Evolutionary conservation across 495 filamentous ascomycete species (phyloP), one percentile per base, ranked within the genome.

Genomic region (Thozetella sp.): DNA sequence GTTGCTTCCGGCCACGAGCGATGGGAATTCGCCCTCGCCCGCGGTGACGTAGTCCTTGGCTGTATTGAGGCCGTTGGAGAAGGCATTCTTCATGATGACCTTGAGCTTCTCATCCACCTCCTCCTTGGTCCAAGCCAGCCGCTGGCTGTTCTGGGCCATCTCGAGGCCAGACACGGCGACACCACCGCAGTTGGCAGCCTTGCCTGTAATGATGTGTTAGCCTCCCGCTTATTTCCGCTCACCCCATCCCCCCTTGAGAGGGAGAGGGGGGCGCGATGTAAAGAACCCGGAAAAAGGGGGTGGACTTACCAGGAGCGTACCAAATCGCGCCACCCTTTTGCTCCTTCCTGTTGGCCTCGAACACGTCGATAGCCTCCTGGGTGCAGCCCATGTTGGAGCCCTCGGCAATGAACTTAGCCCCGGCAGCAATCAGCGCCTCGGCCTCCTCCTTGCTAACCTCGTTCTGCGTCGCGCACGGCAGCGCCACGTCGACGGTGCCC

Each of bases 351-450:
- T 86, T 74, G 25, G 86, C 89, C 85, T 99, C 95, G 76, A 97
- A 99, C 61, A 91, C 82, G 65, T 96, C 88, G 75, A 99, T 97
- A 63, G 95, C 95, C 60, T 90, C 93, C 79, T 94, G 93, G 51
- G 93, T 96, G 81, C 92, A 97, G 56, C 95, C 95, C 94, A 99
- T 99, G 83, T 99, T 99, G 78, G 90, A 93, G 24, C 95, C 95
- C 79, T 99, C 95, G 58, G 95, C 95, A 67, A 98, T 87, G 83
- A 94, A 97, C 72, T 88, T 86, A 64, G 80, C 82, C 62, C 95
- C 95, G 59, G 79, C 82, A 56, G 82, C 83, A 56, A 97, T 86
- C 30, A 99, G 83, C 20, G 84, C 86, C 77, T 90, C 78, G 53
- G 93, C 95, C 79, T 99, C 95, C 70, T 94, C 91, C 67, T 87